A percentile compares a stretch with the other conserved stretches of the same genome.
Conservation (phyloP, 2,329 filamentous ascomycete species). For the Colletotrichum musicola region DNA sequence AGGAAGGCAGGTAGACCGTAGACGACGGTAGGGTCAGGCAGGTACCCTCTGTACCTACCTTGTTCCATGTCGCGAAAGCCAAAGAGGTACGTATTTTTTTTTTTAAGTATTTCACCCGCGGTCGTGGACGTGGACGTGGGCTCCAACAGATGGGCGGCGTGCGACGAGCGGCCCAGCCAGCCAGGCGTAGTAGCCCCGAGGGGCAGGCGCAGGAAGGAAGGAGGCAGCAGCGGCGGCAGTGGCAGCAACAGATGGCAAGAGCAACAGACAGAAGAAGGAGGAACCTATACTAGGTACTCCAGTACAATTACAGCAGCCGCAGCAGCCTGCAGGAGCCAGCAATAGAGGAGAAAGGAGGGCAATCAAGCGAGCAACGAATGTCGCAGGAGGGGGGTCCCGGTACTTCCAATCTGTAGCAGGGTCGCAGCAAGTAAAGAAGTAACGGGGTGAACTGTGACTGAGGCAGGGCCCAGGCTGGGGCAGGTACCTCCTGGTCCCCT, state of each 20-base stretch:
- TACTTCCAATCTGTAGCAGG: constrained; percentile 6
- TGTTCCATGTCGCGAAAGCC: constrained; percentile 7
- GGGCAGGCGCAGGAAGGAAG: constrained; percentile 10
- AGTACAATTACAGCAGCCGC: too few relatives aligned
- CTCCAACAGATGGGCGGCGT: not conserved
- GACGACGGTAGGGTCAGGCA: not conserved
- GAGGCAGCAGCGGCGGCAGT: not conserved
- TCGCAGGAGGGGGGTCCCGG: not conserved
- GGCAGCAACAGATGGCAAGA: not conserved
- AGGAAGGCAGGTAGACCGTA: not conserved
- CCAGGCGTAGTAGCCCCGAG: not conserved
- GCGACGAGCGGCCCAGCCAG: not conserved
- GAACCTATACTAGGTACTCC: too few relatives aligned
- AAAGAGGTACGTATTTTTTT: too few relatives aligned
- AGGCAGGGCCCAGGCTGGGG: constrained; percentile 1
- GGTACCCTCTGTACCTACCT: not conserved
- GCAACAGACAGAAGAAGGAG: not conserved
- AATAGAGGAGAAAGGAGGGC: not conserved
- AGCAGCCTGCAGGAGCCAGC: not conserved
- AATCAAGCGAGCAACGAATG: not conserved
- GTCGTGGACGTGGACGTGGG: not conserved
- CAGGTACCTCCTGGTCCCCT: not conserved
- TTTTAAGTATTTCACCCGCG: too few relatives aligned
- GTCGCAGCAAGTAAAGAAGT: constrained; percentile 9
- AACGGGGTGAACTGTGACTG: constrained; percentile 1